phyloP scores from a whole-genome alignment of 2,329 filamentous ascomycete genomes.

The Colletotrichum simmondsii region DNA sequence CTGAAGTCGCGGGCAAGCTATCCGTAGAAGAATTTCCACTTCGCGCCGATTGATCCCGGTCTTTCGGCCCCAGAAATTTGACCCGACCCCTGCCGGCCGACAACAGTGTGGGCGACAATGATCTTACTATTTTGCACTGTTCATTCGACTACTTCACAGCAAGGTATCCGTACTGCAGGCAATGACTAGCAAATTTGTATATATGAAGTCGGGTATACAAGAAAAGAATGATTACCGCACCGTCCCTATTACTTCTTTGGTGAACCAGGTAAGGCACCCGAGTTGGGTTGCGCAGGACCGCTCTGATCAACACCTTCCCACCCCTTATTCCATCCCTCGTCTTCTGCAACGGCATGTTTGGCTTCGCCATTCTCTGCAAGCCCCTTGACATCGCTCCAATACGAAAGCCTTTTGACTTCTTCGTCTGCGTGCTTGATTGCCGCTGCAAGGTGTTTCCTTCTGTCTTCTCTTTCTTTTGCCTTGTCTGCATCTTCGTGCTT shows the following conservation, averaged over 20 bases:
- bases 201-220: constrained; percentile 34
- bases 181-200: constrained; percentile 4
- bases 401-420: constrained; percentile 84
- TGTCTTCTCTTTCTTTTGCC: constrained; percentile 52
- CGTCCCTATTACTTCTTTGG: constrained; percentile 15
- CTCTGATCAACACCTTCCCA: constrained; percentile 67
- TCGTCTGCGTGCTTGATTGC: constrained; percentile 82
- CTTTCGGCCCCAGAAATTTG: not conserved
- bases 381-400: constrained; percentile 85
- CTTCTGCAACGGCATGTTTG: constrained; percentile 53
- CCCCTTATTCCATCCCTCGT: constrained; percentile 55
- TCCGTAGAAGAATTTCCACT: constrained; percentile 27
- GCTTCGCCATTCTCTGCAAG: constrained; percentile 68
- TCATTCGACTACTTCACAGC: not conserved
- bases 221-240: constrained; percentile 17
- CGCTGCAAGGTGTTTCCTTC: constrained; percentile 76
- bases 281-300: constrained; percentile 54
- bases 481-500: constrained; percentile 46
- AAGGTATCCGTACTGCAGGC: not conserved
- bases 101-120: not conserved
- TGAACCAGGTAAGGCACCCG: constrained; percentile 21
- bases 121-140: not conserved
- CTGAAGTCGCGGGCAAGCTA: constrained; percentile 1
- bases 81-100: not conserved
- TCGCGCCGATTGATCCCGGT: constrained; percentile 29